Conservation (phyloP, 139 green algal species). For the Edaphochlamys debaryana region DNA sequence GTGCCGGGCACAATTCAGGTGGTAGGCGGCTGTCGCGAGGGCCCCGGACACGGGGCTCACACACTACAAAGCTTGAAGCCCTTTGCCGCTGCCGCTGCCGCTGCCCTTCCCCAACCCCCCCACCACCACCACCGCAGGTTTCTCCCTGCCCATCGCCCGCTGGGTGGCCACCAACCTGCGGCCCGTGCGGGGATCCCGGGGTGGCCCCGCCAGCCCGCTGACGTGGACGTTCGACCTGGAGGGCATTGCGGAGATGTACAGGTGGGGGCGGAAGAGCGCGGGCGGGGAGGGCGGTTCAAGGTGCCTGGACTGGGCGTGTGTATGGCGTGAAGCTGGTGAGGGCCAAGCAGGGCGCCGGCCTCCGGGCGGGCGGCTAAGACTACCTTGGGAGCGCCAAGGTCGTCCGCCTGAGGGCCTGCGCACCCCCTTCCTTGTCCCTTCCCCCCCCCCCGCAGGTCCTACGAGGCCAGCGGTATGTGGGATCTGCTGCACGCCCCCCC, state of each 20-base stretch:
- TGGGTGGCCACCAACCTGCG: conserved; percentile 93
- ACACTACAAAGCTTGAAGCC: too few relatives aligned
- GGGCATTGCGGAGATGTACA: conserved; percentile 53
- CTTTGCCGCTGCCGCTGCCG: too few relatives aligned
- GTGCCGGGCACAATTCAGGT: too few relatives aligned
- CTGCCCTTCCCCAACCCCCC: background rate
- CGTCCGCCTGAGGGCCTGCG: too few relatives aligned
- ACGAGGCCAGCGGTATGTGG: conserved; percentile 85
- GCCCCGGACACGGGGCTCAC: too few relatives aligned
- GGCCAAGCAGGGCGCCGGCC: too few relatives aligned
- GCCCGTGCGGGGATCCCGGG: conserved; percentile 24
- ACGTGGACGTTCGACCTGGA: conserved; percentile 91
- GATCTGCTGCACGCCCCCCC: conserved; percentile 72
- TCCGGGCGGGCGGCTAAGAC: too few relatives aligned
- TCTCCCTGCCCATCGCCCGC: conserved; percentile 60
- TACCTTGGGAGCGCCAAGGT: too few relatives aligned
- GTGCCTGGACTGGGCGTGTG: background rate
- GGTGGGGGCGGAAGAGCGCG: background rate
- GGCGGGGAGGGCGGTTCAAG: too few relatives aligned
- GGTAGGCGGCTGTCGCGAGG: too few relatives aligned
- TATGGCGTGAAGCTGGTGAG: too few relatives aligned
- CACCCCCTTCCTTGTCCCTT: too few relatives aligned
- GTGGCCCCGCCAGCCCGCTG: conserved; percentile 36
- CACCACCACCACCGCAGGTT: conserved; percentile 50
- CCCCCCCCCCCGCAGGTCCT: conserved; percentile 61